These are phyloP conservation scores for Plasmodium gonderi DNA, from an alignment of 169 alveolate species.

Conservation along the genomic window DNA sequence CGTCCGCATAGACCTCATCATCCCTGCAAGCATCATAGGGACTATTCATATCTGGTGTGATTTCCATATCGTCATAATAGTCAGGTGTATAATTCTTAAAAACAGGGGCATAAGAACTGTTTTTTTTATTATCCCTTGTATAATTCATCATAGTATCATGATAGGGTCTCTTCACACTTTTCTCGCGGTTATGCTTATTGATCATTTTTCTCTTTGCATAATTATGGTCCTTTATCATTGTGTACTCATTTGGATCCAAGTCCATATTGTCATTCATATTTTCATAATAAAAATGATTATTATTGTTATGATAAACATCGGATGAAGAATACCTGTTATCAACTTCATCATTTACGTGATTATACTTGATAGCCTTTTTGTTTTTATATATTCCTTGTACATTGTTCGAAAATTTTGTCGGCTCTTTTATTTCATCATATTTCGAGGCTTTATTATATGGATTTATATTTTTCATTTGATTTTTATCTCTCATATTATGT, in stretches of 20 bases:
- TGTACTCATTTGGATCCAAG: conserved; percentile 28
- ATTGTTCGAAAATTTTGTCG: conserved; percentile 30
- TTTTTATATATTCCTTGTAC: conserved; percentile 7
- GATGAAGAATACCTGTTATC: conserved; percentile 11
- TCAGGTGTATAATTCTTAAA: conserved; percentile 17
- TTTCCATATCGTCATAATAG: conserved; percentile 2
- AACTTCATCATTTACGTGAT: conserved; percentile 22
- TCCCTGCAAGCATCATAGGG: conserved; percentile 14
- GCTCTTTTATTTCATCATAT: conserved; percentile 1
- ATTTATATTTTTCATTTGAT: neutral
- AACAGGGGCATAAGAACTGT: neutral
- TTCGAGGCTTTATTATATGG: conserved; percentile 3
- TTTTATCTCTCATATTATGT: conserved; percentile 22
- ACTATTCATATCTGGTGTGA: neutral
- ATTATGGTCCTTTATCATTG: conserved; percentile 5
- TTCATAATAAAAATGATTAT: conserved; percentile 4
- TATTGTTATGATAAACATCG: conserved; percentile 25
- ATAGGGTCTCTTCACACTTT: conserved; percentile 31
- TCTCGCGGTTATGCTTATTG: conserved; percentile 17
- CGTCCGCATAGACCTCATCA: too few species aligned
- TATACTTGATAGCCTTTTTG: conserved; percentile 6
- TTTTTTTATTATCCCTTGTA: conserved; percentile 23
- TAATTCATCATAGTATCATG: conserved; percentile 15
- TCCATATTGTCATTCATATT: conserved; percentile 15
- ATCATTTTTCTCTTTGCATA: conserved; percentile 14